Evolutionary conservation across 75 land plant genomes (phyloP), one percentile per base, ranked within the genome.

Genomic region (Chamaecyparis obtusa): DNA sequence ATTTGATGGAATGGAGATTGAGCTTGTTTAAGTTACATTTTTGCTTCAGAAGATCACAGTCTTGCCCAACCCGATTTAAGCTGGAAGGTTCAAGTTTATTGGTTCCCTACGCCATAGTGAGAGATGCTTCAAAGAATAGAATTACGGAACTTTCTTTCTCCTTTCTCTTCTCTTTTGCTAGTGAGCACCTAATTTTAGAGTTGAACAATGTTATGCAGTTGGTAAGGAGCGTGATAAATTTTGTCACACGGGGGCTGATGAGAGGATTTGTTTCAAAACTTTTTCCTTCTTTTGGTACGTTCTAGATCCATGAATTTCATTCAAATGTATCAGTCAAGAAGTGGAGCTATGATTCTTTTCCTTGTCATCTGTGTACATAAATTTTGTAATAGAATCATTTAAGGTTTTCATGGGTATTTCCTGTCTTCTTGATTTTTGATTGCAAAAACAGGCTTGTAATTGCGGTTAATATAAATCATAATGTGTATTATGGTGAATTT

Each of bases 281-380:
- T 33, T 13, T 32, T 24, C 36, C 16, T 72, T 72, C 15, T 33
- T 33, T 72, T 9, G 33, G 76, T 72, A 72, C 15, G 10, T 72
- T 11, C 15, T 32, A 72, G 76, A 72, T 72, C 76, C 35, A 72
- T 72, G 36, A 32, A 32, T 72, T 32, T 72, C 76, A 72, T 32
- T 72, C 36, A 72, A 72, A 5, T 64, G 76, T 72, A 72, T 72
- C 36, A 32, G 76, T 72, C 76, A 72, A 72, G 76, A 14, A 72
- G 36, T 33, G 76, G 33, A 24, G 32, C 33, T 71, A 71, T 72
- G 36, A 72, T 30, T 33, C 76, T 72, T 72, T 33, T 33, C 36
- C 76, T 72, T 72, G 76, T 30, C 76, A 72, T 72, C 76, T 24
- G 36, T 72, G 76, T 33, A 72, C 76, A 72, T 72, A 72, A 72